Evolutionary conservation across 1,139 yeast species (phyloP).

Genomic region (Pneumocystis sp.): DNA sequence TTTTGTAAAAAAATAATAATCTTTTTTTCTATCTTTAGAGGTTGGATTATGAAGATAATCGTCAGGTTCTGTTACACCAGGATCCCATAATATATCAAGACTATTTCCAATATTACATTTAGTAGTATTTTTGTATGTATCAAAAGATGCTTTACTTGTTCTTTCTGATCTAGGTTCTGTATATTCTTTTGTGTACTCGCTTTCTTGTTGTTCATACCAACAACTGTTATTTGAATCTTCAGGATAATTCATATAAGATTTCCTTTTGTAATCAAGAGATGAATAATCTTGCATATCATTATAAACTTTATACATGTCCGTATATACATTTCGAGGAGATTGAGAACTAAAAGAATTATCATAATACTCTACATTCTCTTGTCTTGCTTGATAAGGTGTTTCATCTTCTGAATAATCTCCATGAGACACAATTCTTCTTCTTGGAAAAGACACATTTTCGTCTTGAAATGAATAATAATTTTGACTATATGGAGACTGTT

Average conservation of each 20-base stretch:
- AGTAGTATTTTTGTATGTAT: background rate
- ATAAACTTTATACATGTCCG: background rate
- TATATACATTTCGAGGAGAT: background rate
- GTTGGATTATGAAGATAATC: slow-evolving; percentile 12
- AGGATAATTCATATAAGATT: background rate
- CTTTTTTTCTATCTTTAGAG: slow-evolving; percentile 6
- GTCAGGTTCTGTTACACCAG: slow-evolving; percentile 9
- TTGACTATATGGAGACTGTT: background rate
- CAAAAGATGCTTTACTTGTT: background rate
- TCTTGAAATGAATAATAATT: background rate
- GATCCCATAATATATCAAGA: slow-evolving; percentile 9
- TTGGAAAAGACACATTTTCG: background rate
- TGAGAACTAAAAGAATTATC: background rate
- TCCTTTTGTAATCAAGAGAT: background rate
- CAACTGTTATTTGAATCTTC: background rate
- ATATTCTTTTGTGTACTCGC: background rate
- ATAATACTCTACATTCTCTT: background rate
- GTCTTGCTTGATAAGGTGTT: background rate
- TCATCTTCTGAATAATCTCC: background rate
- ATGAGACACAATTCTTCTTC: background rate
- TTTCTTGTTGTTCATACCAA: background rate
- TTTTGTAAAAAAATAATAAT: slow-evolving; percentile 8
- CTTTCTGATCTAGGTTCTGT: background rate
- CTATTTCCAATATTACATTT: background rate
- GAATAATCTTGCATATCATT: background rate